Percentiles rank a stretch among this genome's conserved stretches.
These are phyloP conservation scores for Fraxinus sp. DNA, from an alignment of 305 asterid species.

Conservation along the genomic window DNA sequence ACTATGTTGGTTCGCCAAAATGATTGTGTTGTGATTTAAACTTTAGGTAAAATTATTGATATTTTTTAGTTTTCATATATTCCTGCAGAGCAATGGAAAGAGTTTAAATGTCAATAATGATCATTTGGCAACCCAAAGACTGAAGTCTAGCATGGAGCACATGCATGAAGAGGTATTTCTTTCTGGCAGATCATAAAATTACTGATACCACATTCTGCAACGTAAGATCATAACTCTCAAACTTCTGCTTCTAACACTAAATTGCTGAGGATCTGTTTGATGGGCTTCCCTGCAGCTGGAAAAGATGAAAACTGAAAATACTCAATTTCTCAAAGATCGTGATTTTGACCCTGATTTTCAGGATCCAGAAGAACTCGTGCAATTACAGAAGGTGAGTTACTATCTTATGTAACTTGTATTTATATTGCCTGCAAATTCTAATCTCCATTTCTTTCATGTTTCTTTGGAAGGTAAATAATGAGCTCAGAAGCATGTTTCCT, in stretches of 20 bases:
- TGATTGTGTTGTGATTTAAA: neutral
- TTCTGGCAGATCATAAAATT: conserved; percentile 8
- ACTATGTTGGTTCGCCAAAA: neutral
- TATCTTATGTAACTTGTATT: conserved; percentile 12
- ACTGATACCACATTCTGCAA: neutral
- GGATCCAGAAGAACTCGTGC: conserved; percentile 54
- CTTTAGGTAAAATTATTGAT: neutral
- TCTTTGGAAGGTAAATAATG: conserved; percentile 69
- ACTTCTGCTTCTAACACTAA: conserved; percentile 4
- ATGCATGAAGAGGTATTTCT: conserved; percentile 78
- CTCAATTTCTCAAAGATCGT: conserved; percentile 35
- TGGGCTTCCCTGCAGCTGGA: conserved; percentile 62
- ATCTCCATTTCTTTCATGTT: conserved; percentile 21
- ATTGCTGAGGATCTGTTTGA: neutral
- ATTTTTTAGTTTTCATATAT: neutral
- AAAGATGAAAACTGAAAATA: conserved; percentile 88
- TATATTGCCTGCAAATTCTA: conserved; percentile 19
- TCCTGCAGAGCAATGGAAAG: conserved; percentile 39
- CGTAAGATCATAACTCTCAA: neutral
- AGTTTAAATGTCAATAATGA: conserved; percentile 30
- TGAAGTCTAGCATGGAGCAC: conserved; percentile 83
- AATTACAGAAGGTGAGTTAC: conserved; percentile 64
- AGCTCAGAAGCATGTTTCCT: conserved; percentile 83
- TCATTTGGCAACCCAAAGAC: conserved; percentile 45
- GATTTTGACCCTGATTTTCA: conserved; percentile 41